Evolutionary conservation across 2,329 filamentous ascomycete species (phyloP).

Genomic region (Podosphaera xanthii): DNA sequence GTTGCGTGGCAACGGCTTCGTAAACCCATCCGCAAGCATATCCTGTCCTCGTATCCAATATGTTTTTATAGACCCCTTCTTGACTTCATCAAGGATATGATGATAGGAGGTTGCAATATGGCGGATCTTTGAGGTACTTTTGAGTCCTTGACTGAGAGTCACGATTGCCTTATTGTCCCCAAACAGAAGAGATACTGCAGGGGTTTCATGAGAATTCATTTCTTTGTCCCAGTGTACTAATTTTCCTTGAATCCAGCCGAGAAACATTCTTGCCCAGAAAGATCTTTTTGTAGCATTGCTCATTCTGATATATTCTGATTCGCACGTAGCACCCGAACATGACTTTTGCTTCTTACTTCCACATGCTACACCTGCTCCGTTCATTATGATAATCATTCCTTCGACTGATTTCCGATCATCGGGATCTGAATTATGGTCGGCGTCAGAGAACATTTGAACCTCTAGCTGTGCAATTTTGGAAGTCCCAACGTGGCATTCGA

Average conservation of each 20-base stretch:
- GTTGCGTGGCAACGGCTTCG: too few species aligned
- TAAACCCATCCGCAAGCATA: too few species aligned
- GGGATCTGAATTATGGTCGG: background rate
- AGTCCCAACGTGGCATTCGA: too few species aligned
- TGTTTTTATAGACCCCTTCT: background rate
- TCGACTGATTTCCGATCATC: background rate
- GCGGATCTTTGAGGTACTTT: slow-evolving; percentile 1
- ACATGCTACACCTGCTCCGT: background rate
- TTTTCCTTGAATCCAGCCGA: background rate
- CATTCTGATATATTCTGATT: background rate
- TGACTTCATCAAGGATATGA: background rate
- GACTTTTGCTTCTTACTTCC: background rate
- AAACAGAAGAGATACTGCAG: too few species aligned
- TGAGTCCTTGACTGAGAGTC: background rate
- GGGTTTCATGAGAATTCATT: background rate
- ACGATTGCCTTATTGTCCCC: background rate
- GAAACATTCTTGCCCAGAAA: background rate
- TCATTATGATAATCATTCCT: background rate
- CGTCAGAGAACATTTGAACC: background rate
- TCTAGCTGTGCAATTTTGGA: too few species aligned
- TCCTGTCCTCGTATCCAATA: background rate
- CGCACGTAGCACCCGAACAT: background rate
- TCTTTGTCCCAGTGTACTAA: background rate
- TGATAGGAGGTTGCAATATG: background rate
- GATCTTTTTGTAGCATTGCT: background rate